Evolutionary conservation across 2,329 filamentous ascomycete genomes (phyloP).

Genomic region (Aspergillus eucalypticola): DNA sequence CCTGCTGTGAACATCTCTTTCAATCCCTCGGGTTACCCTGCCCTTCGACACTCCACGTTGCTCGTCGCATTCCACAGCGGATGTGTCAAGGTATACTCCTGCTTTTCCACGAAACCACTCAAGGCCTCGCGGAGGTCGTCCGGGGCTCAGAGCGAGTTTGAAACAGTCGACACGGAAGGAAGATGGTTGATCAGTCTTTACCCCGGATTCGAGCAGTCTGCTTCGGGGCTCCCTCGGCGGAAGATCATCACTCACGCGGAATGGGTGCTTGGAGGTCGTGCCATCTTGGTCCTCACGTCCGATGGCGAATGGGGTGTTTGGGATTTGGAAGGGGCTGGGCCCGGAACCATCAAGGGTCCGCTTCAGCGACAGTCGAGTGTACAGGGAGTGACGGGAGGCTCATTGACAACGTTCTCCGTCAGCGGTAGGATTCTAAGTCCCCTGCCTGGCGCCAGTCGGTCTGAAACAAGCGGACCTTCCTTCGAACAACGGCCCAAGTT

Average conservation of each 20-base stretch:
- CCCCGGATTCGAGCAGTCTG: slow-evolving; percentile 40
- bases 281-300: slow-evolving; percentile 47
- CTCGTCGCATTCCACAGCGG: slow-evolving; percentile 58
- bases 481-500: slow-evolving; percentile 40
- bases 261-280: slow-evolving; percentile 49
- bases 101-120: slow-evolving; percentile 43
- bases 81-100: slow-evolving; percentile 59
- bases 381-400: slow-evolving; percentile 43
- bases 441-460: slow-evolving; percentile 21
- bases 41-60: slow-evolving; percentile 55
- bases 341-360: slow-evolving; percentile 41
- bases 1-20: slow-evolving; percentile 56
- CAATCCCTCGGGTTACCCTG: slow-evolving; percentile 55
- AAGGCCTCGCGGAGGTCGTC: slow-evolving; percentile 32
- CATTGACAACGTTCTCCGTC: slow-evolving; percentile 45
- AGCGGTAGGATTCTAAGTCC: slow-evolving; percentile 41
- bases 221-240: slow-evolving; percentile 33
- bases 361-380: slow-evolving; percentile 40
- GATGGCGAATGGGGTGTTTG: slow-evolving; percentile 53
- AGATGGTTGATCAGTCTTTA: slow-evolving; percentile 49
- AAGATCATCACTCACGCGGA: slow-evolving; percentile 48
- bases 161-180: slow-evolving; percentile 37
- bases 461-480: slow-evolving; percentile 26
- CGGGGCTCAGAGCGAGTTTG: slow-evolving; percentile 33
- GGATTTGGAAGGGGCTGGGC: slow-evolving; percentile 50